These are phyloP conservation scores for Dendrobium nobile DNA, from an alignment of 106 monocot genomes.

Conservation along the genomic window DNA sequence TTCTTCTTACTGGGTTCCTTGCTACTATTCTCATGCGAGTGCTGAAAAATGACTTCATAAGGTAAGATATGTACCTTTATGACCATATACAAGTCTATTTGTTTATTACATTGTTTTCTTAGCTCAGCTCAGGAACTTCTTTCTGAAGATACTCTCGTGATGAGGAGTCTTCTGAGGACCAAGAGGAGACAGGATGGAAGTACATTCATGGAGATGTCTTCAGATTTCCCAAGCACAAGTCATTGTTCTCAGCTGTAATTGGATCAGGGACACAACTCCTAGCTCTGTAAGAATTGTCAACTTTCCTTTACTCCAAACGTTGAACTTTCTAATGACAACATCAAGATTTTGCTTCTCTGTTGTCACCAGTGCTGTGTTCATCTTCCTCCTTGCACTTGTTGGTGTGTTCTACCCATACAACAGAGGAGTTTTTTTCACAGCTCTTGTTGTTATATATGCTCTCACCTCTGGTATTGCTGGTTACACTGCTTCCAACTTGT, in stretches of 20 bases:
- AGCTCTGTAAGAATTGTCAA: slow-evolving; percentile 44
- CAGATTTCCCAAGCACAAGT: slow-evolving; percentile 60
- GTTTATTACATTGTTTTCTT: background rate
- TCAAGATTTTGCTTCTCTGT: slow-evolving; percentile 14
- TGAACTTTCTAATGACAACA: background rate
- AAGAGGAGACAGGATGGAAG: slow-evolving; percentile 83
- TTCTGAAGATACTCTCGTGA: slow-evolving; percentile 49
- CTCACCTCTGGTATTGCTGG: slow-evolving; percentile 80
- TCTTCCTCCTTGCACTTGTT: slow-evolving; percentile 72
- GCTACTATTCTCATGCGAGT: slow-evolving; percentile 80
- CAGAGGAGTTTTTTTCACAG: slow-evolving; percentile 74
- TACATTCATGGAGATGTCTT: slow-evolving; percentile 84
- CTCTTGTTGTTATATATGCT: slow-evolving; percentile 76
- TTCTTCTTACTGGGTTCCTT: slow-evolving; percentile 71
- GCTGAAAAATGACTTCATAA: slow-evolving; percentile 73
- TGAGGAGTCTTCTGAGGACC: slow-evolving; percentile 62
- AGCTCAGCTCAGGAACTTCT: background rate
- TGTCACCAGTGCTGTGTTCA: slow-evolving; percentile 48
- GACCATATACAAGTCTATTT: background rate
- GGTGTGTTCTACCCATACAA: slow-evolving; percentile 90
- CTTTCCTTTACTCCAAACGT: background rate
- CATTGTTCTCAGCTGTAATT: slow-evolving; percentile 61
- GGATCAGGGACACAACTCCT: slow-evolving; percentile 78
- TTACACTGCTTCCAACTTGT: slow-evolving; percentile 58
- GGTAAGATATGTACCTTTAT: slow-evolving; percentile 27